phyloP scores from a whole-genome alignment of 306 rosid species.

The Oxytropis ochrocephala region DNA sequence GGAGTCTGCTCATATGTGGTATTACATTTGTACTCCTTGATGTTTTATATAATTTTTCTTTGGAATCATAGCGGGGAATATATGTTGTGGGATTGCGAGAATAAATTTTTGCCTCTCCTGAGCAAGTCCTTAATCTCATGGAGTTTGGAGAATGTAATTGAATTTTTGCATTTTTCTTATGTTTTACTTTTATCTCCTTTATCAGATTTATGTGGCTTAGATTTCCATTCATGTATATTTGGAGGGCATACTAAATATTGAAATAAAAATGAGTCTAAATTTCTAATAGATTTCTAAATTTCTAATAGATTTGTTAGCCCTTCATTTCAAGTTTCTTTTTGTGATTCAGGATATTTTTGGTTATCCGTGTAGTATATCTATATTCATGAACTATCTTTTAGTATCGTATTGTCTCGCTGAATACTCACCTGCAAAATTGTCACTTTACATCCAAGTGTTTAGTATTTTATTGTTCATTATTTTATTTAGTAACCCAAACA shows the following conservation, averaged over 20 bases:
- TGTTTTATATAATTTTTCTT: constrained; percentile 14
- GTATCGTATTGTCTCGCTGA: background rate
- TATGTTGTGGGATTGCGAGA: constrained; percentile 93
- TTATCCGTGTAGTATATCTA: background rate
- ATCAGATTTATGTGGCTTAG: background rate
- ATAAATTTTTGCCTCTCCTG: constrained; percentile 88
- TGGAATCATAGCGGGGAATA: constrained; percentile 69
- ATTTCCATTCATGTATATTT: background rate
- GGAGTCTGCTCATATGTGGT: background rate
- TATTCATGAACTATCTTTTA: background rate
- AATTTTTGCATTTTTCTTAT: background rate
- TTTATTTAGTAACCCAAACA: no score
- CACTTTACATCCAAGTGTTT: constrained; percentile 3
- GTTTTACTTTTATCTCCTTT: background rate
- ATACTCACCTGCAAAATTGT: no score
- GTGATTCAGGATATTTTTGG: background rate
- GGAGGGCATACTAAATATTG: constrained; percentile 4
- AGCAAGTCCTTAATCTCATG: constrained; percentile 81
- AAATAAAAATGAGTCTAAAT: constrained; percentile 4
- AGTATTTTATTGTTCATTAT: no score
- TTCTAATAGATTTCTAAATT: constrained; percentile 1
- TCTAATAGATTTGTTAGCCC: no score
- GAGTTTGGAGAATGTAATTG: constrained; percentile 81
- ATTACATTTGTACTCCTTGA: constrained; percentile 4
- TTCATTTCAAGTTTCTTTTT: background rate